Conservation (phyloP, 1,284 basidiomycete species). For the Peniophora sp. region DNA sequence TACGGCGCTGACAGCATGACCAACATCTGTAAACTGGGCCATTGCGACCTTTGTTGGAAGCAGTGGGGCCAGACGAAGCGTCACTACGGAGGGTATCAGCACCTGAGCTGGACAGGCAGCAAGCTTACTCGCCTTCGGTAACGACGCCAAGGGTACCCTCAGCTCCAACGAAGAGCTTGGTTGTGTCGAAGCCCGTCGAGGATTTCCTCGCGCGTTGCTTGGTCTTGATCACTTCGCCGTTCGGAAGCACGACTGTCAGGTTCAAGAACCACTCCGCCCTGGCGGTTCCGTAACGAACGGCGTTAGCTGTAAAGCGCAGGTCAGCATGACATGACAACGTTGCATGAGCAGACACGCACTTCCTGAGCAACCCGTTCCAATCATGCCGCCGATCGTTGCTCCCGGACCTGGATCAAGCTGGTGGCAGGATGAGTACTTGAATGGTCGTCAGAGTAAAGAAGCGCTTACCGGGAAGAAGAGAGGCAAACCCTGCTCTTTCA, state of each 20-base stretch:
- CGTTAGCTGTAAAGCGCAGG: slow-evolving; percentile 52
- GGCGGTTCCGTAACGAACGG: slow-evolving; percentile 76
- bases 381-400: slow-evolving; percentile 51
- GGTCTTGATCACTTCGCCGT: slow-evolving; percentile 77
- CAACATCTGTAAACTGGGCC: slow-evolving; percentile 61
- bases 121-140: slow-evolving; percentile 46
- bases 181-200: slow-evolving; percentile 69
- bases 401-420: slow-evolving; percentile 48
- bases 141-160: slow-evolving; percentile 80
- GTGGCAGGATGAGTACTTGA: not conserved
- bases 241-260: slow-evolving; percentile 71
- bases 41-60: slow-evolving; percentile 70
- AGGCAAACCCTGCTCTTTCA: slow-evolving; percentile 62
- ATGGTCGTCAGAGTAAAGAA: not conserved
- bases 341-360: slow-evolving; percentile 27
- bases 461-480: slow-evolving; percentile 60
- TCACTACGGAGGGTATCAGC: slow-evolving; percentile 43
- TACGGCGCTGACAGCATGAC: slow-evolving; percentile 65
- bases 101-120: slow-evolving; percentile 2
- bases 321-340: not conserved
- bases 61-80: slow-evolving; percentile 70
- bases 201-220: slow-evolving; percentile 67
- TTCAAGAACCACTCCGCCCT: slow-evolving; percentile 70
- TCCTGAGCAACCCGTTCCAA: slow-evolving; percentile 47
- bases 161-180: slow-evolving; percentile 77